Evolutionary conservation across 2,329 filamentous ascomycete species (phyloP).

Genomic region (Fusarium zealandicum): DNA sequence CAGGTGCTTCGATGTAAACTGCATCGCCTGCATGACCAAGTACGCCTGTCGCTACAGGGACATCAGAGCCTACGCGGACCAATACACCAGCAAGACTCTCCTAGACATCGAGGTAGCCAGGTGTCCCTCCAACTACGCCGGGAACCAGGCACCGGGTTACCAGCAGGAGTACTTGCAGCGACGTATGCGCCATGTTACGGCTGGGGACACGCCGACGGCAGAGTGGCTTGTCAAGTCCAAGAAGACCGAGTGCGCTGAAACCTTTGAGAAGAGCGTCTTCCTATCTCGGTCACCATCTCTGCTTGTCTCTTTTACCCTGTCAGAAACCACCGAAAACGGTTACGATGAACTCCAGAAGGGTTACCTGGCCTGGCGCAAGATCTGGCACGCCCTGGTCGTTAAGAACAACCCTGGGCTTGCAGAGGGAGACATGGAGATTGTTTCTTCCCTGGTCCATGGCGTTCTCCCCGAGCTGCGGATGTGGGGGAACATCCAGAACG

Average conservation of each 20-base stretch:
- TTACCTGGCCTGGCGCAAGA: slow-evolving; percentile 27
- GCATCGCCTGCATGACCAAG: background rate
- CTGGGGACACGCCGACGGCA: background rate
- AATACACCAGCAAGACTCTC: background rate
- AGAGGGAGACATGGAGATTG: background rate
- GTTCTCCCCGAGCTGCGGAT: slow-evolving; percentile 7
- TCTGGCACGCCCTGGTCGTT: slow-evolving; percentile 25
- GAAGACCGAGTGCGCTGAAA: background rate
- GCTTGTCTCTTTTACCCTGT: slow-evolving; percentile 1
- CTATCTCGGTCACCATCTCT: background rate
- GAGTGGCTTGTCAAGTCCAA: background rate
- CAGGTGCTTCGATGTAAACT: background rate
- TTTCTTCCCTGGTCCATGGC: background rate
- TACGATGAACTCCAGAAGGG: slow-evolving; percentile 19
- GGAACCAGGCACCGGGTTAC: background rate
- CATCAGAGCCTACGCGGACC: background rate
- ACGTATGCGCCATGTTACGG: background rate
- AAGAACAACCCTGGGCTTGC: background rate
- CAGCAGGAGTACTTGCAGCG: background rate
- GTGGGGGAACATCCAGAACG: slow-evolving; percentile 28
- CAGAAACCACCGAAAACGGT: background rate
- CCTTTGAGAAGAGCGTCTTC: background rate
- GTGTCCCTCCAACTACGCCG: background rate
- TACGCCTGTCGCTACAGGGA: background rate
- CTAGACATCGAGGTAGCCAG: background rate